Conservation (phyloP, 129 eudicot genomes). For the Pseudognaphalium luteoalbum region DNA sequence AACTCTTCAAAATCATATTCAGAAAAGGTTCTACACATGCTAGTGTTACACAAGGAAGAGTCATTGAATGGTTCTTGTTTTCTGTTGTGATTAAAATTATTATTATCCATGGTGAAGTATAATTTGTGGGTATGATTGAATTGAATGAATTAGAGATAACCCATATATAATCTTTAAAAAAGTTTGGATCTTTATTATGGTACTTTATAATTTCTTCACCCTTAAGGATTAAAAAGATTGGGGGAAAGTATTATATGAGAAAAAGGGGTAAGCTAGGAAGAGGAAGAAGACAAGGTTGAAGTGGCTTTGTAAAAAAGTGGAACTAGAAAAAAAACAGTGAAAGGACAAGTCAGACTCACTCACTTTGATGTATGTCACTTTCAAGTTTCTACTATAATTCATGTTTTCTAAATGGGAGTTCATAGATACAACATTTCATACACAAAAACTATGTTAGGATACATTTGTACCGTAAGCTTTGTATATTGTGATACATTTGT, state of each 20-base stretch:
- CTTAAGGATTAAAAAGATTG: background rate
- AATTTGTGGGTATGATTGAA: conserved; percentile 10
- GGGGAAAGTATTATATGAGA: background rate
- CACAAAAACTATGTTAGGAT: too few species aligned
- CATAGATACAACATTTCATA: too few species aligned
- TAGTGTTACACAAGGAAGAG: conserved; percentile 5
- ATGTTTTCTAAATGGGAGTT: too few species aligned
- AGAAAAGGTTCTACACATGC: conserved; percentile 21
- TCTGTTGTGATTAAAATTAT: conserved; percentile 16
- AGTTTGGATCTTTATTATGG: conserved; percentile 8
- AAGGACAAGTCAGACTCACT: too few species aligned
- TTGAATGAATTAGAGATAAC: background rate
- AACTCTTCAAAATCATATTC: conserved; percentile 24
- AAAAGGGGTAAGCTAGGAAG: background rate
- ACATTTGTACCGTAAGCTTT: too few species aligned
- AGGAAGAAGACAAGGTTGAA: conserved; percentile 2
- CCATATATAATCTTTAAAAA: conserved; percentile 9
- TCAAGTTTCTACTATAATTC: too few species aligned
- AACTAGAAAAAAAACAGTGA: background rate
- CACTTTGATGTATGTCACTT: too few species aligned
- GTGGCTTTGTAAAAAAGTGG: conserved; percentile 1
- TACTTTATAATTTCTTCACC: conserved; percentile 5
- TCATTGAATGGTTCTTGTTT: conserved; percentile 25
- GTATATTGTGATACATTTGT: too few species aligned
- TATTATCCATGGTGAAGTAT: conserved; percentile 15